These are phyloP conservation scores for Cyberlindnera japonica DNA, from an alignment of 805 yeast genomes.

Conservation along the genomic window DNA sequence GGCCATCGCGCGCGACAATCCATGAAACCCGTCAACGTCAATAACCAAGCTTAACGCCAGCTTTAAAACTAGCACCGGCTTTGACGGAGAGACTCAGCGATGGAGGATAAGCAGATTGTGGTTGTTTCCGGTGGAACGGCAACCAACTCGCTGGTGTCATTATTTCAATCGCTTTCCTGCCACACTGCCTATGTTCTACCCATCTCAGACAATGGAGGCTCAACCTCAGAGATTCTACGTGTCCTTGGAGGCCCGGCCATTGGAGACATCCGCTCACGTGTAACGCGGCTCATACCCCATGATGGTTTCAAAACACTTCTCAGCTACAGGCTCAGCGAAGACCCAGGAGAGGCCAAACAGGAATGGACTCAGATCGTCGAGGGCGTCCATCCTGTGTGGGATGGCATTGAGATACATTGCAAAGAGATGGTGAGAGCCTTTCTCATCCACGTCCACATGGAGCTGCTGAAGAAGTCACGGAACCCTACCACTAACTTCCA, in stretches of 20 bases:
- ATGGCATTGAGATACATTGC: conserved; percentile 47
- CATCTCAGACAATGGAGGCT: conserved; percentile 90
- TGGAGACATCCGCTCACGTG: conserved; percentile 83
- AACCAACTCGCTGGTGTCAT: conserved; percentile 67
- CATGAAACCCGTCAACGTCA: neutral
- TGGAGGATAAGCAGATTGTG: conserved; percentile 16
- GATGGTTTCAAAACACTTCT: conserved; percentile 36
- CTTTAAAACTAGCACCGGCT: neutral
- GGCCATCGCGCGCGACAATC: no score
- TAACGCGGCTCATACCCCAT: conserved; percentile 68
- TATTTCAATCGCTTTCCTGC: conserved; percentile 45
- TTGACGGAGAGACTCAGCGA: neutral
- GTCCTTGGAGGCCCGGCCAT: conserved; percentile 94
- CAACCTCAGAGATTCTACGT: conserved; percentile 82
- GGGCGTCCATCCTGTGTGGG: conserved; percentile 74
- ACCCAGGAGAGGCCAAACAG: conserved; percentile 46
- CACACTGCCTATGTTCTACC: conserved; percentile 68
- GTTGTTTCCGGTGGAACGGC: conserved; percentile 83
- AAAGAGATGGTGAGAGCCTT: conserved; percentile 76
- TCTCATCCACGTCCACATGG: conserved; percentile 74
- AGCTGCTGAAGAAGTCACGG: conserved; percentile 62
- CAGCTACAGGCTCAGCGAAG: conserved; percentile 48
- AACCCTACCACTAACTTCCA: conserved; percentile 56
- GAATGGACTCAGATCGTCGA: conserved; percentile 82
- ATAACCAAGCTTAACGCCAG: neutral